Evolutionary conservation across 441 rosid species (phyloP).

Genomic region (Gossypium lobatum): DNA sequence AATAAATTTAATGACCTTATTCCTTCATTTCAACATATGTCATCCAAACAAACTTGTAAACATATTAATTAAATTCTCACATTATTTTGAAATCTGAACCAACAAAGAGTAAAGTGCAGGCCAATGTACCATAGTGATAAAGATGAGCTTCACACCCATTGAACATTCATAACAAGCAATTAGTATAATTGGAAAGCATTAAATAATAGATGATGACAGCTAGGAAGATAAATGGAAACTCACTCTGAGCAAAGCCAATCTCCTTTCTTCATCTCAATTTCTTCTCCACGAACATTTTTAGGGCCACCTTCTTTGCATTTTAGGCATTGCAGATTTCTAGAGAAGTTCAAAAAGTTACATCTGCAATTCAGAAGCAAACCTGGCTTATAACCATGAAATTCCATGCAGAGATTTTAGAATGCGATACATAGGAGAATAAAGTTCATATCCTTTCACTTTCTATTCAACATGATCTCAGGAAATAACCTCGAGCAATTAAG

Average conservation of each 20-base stretch:
- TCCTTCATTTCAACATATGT: not conserved
- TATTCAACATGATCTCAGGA: not conserved
- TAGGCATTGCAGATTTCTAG: conserved; percentile 55
- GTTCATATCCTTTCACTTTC: not conserved
- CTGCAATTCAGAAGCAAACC: conserved; percentile 33
- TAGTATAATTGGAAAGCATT: not conserved
- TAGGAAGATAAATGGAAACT: conserved; percentile 23
- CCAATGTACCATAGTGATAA: not conserved
- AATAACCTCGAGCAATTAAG: conserved; percentile 8
- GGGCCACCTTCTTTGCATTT: conserved; percentile 71
- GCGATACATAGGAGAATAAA: not conserved
- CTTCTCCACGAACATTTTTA: conserved; percentile 25
- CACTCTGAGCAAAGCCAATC: conserved; percentile 79
- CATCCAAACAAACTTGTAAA: not conserved
- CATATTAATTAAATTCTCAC: not conserved
- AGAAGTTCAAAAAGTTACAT: conserved; percentile 70
- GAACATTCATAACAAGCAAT: not conserved
- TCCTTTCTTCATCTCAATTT: conserved; percentile 63
- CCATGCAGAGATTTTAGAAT: not conserved
- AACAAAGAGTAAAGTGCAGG: not conserved
- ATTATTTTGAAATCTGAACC: not conserved
- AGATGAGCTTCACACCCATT: not conserved
- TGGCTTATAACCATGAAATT: not conserved
- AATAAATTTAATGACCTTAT: not conserved
- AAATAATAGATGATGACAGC: not conserved